These are phyloP conservation scores for Rubia balearica DNA, from an alignment of 305 asterid species.

Conservation along the genomic window DNA sequence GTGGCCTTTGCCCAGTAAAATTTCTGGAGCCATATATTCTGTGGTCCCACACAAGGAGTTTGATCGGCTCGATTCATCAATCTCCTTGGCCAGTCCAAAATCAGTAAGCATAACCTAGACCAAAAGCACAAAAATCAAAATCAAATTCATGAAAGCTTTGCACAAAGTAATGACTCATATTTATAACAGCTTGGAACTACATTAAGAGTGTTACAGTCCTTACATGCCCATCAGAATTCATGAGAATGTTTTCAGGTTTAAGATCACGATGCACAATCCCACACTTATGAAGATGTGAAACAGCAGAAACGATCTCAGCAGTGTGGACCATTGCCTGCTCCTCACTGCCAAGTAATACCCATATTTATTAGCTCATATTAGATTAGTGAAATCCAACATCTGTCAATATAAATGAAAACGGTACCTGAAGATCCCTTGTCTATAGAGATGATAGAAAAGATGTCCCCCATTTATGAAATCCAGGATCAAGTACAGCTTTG, in stretches of 20 bases:
- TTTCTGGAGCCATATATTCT: no score
- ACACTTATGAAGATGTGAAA: no score
- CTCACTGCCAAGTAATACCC: slow-evolving; percentile 24
- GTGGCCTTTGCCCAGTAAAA: no score
- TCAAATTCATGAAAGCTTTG: neutral
- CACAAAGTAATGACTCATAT: neutral
- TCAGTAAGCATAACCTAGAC: slow-evolving; percentile 34
- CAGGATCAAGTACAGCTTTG: slow-evolving; percentile 63
- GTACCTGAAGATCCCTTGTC: slow-evolving; percentile 67
- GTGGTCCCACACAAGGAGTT: no score
- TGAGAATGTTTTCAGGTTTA: no score
- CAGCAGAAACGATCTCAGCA: no score
- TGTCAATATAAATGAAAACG: no score
- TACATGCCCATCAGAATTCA: slow-evolving; percentile 13
- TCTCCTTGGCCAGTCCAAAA: no score
- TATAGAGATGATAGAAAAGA: slow-evolving; percentile 86
- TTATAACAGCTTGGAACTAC: slow-evolving; percentile 18
- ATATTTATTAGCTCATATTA: slow-evolving; percentile 26
- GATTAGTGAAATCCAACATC: slow-evolving; percentile 14
- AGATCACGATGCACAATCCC: no score
- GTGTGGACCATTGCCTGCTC: no score
- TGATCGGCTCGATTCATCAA: no score
- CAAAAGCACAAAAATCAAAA: slow-evolving; percentile 2
- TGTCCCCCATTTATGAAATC: slow-evolving; percentile 92
- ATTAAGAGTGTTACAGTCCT: slow-evolving; percentile 22